A percentile compares a stretch with the other conserved stretches of the same genome.
Evolutionary conservation across 208 protist species (phyloP).

Genomic region (Leishmania mexicana): DNA sequence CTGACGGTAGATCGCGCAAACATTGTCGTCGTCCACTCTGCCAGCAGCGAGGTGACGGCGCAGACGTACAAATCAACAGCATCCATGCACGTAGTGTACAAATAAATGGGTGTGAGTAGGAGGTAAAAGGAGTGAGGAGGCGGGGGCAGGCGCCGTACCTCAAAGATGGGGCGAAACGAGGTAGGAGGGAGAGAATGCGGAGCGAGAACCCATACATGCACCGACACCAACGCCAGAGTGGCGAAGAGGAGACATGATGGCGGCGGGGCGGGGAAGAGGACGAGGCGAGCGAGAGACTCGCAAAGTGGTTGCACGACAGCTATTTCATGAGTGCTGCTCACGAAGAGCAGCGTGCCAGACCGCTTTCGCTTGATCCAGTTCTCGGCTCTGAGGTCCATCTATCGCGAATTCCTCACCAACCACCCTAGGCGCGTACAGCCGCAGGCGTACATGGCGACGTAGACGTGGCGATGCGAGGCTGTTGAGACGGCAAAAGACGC

Average conservation of each 20-base stretch:
- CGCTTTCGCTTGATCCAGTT: neutral
- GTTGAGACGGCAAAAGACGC: neutral
- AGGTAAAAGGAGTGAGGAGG: neutral
- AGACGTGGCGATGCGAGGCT: neutral
- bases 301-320: neutral
- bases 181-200: neutral
- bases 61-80: neutral
- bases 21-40: constrained; percentile 31
- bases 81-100: neutral
- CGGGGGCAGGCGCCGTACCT: no score
- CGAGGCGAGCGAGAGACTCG: neutral
- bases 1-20: constrained; percentile 27
- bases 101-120: neutral
- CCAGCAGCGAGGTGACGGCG: neutral
- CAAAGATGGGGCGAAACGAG: neutral
- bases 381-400: neutral
- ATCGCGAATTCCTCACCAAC: neutral
- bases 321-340: neutral
- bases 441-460: neutral
- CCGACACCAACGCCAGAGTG: neutral
- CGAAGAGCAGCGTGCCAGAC: neutral
- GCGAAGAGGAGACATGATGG: neutral
- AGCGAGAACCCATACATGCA: neutral
- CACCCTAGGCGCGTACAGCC: neutral
- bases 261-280: neutral